Evolutionary conservation across 148 eudicot species (phyloP), one percentile per base, ranked within the genome.

Genomic region (Spergularia marina): DNA sequence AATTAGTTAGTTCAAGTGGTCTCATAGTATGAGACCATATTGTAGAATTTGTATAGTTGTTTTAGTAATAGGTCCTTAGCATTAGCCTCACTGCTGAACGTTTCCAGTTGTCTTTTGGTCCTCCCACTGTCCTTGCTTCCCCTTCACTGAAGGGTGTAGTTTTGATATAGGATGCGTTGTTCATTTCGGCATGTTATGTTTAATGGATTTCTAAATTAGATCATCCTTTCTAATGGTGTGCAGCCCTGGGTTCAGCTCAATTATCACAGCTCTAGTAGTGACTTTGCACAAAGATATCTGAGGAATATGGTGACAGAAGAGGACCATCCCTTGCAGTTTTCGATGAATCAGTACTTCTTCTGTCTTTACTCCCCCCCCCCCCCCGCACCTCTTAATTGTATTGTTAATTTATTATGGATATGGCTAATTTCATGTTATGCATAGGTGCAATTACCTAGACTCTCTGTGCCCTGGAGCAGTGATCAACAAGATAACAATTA

Each of bases 241-340:
- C 84, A 91, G 93, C 47, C 68, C 21, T 93, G 98, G 98, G 41
- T 92, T 67, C 80, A 88, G 34, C 90, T 95, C 77, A 87, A 81
- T 72, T 92, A 88, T 81, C 89, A 87, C 85, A 81, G 86, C 68
- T 78, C 88, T 47, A 70, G 74, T 36, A 88, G 88, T 83, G 82
- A 79, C 18, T 66, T 81, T 47, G 82, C 97, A 66, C 72, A 79
- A 69, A 76, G 72, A 81, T 89, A 79, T 83, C 64, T 89, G 34
- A 80, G 72, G 75, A 92, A 85, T 67, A 87, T 92, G 94, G 76
- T 80, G 78, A 83, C 81, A 60, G 79, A 76, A 57, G 87, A 82
- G 58, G 72, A 68, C 65, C 78, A 88, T 82, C 79, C 82, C 16
- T 63, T 95, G 65, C 65, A 76, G 71, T 95, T 95, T 81, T 78